phyloP scores from a whole-genome alignment of 2,329 filamentous ascomycete species.

The Alternaria atra region DNA sequence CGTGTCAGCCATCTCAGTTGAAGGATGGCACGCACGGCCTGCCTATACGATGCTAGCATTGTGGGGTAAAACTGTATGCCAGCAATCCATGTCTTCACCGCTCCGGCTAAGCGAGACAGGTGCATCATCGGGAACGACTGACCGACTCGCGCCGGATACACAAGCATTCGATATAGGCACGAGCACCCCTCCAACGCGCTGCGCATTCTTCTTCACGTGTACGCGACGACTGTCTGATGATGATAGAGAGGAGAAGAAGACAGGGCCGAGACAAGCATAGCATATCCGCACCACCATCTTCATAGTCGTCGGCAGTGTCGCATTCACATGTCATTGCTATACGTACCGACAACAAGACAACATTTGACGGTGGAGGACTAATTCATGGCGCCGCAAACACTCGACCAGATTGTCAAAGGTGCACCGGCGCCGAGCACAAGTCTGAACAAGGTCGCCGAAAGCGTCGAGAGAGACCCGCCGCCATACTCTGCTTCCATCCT shows the following conservation, averaged over 20 bases:
- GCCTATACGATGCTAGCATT: constrained; percentile 14
- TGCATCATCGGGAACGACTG: constrained; percentile 10
- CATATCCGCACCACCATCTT: not conserved
- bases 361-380: not conserved
- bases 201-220: constrained; percentile 2
- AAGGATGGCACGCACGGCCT: not conserved
- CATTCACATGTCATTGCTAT: constrained; percentile 16
- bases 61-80: constrained; percentile 18
- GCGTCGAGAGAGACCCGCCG: constrained; percentile 21
- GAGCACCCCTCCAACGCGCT: constrained; percentile 1
- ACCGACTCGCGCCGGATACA: constrained; percentile 4
- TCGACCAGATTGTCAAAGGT: constrained; percentile 94
- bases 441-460: constrained; percentile 16
- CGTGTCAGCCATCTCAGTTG: constrained; percentile 11
- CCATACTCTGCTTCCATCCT: constrained; percentile 25
- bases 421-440: constrained; percentile 71
- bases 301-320: not conserved
- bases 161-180: constrained; percentile 11
- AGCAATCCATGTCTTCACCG: constrained; percentile 30
- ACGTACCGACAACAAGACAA: not conserved
- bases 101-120: constrained; percentile 25
- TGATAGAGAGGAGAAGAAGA: not conserved
- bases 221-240: not conserved
- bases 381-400: constrained; percentile 47
- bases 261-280: not conserved